Conservation (phyloP, 2,329 filamentous ascomycete species). For the Nigrospora oryzae region DNA sequence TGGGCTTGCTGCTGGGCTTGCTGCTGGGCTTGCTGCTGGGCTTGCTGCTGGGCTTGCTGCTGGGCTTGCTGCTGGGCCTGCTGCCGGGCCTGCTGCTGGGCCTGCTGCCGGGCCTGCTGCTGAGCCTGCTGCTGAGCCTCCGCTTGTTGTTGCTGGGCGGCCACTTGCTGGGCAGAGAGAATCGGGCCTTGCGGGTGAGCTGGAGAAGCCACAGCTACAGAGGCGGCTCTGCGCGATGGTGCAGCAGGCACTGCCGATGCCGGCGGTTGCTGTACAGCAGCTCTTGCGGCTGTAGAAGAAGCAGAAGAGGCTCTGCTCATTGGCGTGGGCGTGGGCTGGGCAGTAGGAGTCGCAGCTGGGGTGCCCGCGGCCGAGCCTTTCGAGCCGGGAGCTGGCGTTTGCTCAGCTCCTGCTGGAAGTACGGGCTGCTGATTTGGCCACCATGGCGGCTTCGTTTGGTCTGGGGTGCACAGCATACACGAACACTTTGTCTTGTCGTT, state of each 20-base stretch:
- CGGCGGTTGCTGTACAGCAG: not conserved
- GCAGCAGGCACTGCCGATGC: not conserved
- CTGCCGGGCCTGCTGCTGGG: too few relatives aligned
- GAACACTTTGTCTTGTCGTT: conserved; percentile 3
- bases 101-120: too few relatives aligned
- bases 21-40: too few relatives aligned
- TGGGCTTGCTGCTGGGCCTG: too few relatives aligned
- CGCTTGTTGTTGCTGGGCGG: not conserved
- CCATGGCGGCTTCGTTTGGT: conserved; percentile 1
- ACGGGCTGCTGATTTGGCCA: not conserved
- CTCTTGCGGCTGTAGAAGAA: not conserved
- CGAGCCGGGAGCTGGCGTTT: not conserved
- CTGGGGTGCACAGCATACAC: conserved; percentile 6
- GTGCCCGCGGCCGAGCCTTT: not conserved
- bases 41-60: too few relatives aligned
- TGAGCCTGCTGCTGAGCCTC: too few relatives aligned
- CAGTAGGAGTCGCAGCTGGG: not conserved
- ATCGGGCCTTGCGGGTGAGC: too few relatives aligned
- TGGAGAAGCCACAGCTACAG: too few relatives aligned
- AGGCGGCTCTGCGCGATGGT: not conserved
- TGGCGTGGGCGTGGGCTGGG: conserved; percentile 1
- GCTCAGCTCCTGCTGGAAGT: not conserved
- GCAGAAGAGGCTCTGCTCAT: conserved; percentile 4
- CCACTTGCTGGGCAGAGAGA: not conserved
- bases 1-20: too few relatives aligned